Evolutionary conservation across 805 yeast genomes (phyloP).

Genomic region (Candida nonsorbophila): DNA sequence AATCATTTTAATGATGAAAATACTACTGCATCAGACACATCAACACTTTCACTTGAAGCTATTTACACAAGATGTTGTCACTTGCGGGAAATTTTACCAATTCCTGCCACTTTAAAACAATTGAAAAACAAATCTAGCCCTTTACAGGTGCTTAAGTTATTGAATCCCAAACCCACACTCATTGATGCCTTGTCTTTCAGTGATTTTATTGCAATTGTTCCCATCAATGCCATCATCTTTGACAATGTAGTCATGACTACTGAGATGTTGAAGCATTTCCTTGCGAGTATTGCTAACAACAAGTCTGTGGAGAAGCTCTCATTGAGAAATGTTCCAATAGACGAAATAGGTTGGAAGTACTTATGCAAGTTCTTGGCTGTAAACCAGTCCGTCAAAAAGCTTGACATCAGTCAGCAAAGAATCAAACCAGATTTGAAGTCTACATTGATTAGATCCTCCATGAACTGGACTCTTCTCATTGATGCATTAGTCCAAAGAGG

Average conservation of each 20-base stretch:
- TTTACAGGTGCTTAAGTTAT: slow-evolving; percentile 47
- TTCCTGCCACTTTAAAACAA: slow-evolving; percentile 72
- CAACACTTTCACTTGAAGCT: slow-evolving; percentile 38
- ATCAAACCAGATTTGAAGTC: slow-evolving; percentile 41
- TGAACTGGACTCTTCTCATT: slow-evolving; percentile 51
- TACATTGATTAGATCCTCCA: slow-evolving; percentile 33
- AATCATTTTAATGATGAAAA: slow-evolving; percentile 38
- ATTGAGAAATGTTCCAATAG: slow-evolving; percentile 51
- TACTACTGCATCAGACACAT: slow-evolving; percentile 11
- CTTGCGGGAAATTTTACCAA: slow-evolving; percentile 84
- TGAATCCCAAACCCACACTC: slow-evolving; percentile 55
- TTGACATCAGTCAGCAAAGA: slow-evolving; percentile 55
- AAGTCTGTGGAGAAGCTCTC: slow-evolving; percentile 46
- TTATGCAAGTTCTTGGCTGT: slow-evolving; percentile 44
- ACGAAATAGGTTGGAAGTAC: slow-evolving; percentile 45
- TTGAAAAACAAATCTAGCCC: slow-evolving; percentile 47
- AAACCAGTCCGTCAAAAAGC: slow-evolving; percentile 40
- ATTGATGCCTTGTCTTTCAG: slow-evolving; percentile 54
- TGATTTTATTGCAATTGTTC: slow-evolving; percentile 53
- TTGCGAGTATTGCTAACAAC: slow-evolving; percentile 42
- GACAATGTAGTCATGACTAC: slow-evolving; percentile 53
- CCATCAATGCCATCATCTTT: slow-evolving; percentile 49
- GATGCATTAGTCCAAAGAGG: slow-evolving; percentile 38
- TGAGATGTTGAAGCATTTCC: slow-evolving; percentile 47
- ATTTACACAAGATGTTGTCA: slow-evolving; percentile 85